Conservation (phyloP, 2,329 filamentous ascomycete species). For the Chaetomium olivaceum region DNA sequence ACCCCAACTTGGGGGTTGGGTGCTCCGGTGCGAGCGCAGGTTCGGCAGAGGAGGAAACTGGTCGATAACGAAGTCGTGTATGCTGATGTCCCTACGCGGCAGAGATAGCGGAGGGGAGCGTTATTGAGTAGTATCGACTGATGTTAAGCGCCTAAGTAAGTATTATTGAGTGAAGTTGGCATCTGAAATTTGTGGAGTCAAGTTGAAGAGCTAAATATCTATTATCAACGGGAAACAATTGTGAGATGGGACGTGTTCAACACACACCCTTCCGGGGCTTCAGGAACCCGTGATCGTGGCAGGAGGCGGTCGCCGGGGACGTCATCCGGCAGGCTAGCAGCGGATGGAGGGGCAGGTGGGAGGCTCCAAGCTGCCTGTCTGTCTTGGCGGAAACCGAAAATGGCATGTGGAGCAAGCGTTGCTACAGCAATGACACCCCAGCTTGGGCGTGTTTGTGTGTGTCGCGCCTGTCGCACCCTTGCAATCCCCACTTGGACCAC, state of each 20-base stretch:
- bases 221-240: not conserved
- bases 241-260: not conserved
- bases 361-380: not conserved
- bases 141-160: not conserved
- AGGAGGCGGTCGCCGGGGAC: conserved; percentile 16
- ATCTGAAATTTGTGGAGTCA: not conserved
- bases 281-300: conserved; percentile 2
- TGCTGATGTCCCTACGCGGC: not conserved
- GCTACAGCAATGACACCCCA: conserved; percentile 22
- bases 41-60: not conserved
- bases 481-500: conserved; percentile 8
- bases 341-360: conserved; percentile 10
- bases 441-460: conserved; percentile 16
- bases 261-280: not conserved
- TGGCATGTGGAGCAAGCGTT: conserved; percentile 15
- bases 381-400: not conserved
- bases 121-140: not conserved
- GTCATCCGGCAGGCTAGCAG: conserved; percentile 28
- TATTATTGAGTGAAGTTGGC: not conserved
- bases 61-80: not conserved
- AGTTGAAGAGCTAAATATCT: not conserved
- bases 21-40: not conserved
- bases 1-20: not conserved
- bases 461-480: conserved; percentile 19
- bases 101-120: not conserved